Evolutionary conservation across 1,139 yeast genomes (phyloP).

Genomic region (Blastobotrys raffinosifermentans): DNA sequence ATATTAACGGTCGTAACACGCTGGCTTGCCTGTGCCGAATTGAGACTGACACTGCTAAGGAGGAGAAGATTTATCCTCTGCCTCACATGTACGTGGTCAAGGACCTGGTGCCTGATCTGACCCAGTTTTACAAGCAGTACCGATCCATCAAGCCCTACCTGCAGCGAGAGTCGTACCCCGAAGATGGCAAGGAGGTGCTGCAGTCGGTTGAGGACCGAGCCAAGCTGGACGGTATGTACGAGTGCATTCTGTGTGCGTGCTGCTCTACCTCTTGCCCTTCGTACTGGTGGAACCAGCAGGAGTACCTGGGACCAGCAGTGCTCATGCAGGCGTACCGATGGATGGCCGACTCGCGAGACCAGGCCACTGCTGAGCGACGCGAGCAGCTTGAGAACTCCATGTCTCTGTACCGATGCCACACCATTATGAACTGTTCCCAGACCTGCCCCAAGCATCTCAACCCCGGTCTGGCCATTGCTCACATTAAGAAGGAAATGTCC

Average conservation of each 20-base stretch:
- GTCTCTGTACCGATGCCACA: constrained; percentile 98
- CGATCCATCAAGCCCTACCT: constrained; percentile 96
- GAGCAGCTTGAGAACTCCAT: constrained; percentile 92
- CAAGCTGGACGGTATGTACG: constrained; percentile 94
- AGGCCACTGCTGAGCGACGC: constrained; percentile 75
- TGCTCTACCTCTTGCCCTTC: constrained; percentile 99
- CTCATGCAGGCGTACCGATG: constrained; percentile 99
- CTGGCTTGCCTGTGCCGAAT: constrained; percentile 94
- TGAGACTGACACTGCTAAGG: constrained; percentile 69
- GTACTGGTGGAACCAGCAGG: constrained; percentile 99
- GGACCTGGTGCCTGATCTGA: constrained; percentile 95
- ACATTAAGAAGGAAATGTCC: constrained; percentile 91
- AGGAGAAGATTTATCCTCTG: constrained; percentile 85
- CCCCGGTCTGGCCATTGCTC: constrained; percentile 97
- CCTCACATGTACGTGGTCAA: constrained; percentile 98
- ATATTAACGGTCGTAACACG: constrained; percentile 95
- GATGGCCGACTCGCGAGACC: constrained; percentile 96
- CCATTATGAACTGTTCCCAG: constrained; percentile 95
- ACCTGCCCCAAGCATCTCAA: constrained; percentile 99
- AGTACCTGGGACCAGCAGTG: constrained; percentile 97
- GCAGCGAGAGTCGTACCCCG: constrained; percentile 76
- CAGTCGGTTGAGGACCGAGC: constrained; percentile 92
- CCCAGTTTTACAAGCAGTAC: constrained; percentile 96
- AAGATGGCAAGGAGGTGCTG: constrained; percentile 87
- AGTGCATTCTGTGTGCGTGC: constrained; percentile 97